Percentiles rank a stretch among this genome's conserved stretches.
phyloP scores from a whole-genome alignment of 768 basidiomycete species.

The Lactifluus volemus region DNA sequence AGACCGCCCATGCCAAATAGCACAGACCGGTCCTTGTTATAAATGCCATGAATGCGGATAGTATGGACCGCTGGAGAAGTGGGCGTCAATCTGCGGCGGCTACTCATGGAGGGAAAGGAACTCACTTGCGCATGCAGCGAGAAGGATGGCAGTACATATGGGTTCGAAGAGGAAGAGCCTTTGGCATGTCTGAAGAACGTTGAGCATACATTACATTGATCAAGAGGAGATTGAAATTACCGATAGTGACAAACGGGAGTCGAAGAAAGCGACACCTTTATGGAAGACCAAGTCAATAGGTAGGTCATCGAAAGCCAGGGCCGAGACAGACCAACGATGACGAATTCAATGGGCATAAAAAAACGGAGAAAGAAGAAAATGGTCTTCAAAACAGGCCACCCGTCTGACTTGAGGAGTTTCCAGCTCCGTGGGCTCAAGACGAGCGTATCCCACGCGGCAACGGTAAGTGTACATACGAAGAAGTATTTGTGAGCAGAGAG shows the following conservation, averaged over 20 bases:
- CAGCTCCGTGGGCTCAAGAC: constrained; percentile 75
- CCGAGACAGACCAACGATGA: constrained; percentile 50
- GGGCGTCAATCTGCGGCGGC: not conserved
- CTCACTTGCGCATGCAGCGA: constrained; percentile 60
- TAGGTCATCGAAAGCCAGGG: not conserved
- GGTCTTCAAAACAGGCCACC: constrained; percentile 73
- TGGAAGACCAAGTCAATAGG: constrained; percentile 3
- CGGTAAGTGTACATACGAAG: constrained; percentile 81
- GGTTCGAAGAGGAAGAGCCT: constrained; percentile 81
- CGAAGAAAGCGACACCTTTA: constrained; percentile 75
- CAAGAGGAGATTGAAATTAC: constrained; percentile 29
- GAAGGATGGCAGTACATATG: constrained; percentile 72
- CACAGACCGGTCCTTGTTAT: constrained; percentile 51
- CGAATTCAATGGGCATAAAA: constrained; percentile 75
- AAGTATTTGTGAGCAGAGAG: constrained; percentile 85
- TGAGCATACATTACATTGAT: not conserved
- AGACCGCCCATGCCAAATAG: constrained; percentile 49
- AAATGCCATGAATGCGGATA: constrained; percentile 73
- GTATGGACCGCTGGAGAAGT: constrained; percentile 50
- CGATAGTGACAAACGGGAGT: constrained; percentile 52
- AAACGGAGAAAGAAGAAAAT: constrained; percentile 66
- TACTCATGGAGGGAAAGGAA: not conserved
- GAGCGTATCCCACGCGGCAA: constrained; percentile 84
- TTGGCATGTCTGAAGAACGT: constrained; percentile 40
- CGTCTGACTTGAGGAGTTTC: constrained; percentile 50